These are phyloP conservation scores for Candida tetrigidarum DNA, from an alignment of 1,139 yeast genomes.

Conservation along the genomic window DNA sequence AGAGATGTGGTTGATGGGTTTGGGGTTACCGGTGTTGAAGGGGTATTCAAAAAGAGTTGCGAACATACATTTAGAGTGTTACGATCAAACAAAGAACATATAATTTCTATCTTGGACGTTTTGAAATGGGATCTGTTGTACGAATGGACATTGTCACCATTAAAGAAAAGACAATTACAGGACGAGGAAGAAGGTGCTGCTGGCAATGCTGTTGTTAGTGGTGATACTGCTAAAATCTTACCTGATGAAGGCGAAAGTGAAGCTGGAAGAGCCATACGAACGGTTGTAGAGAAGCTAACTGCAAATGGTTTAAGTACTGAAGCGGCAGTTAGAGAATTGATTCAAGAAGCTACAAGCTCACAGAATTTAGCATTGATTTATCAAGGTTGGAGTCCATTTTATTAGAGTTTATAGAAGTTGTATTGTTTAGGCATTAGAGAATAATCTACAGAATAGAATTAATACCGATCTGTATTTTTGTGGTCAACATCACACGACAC, in stretches of 20 bases:
- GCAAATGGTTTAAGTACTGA: conserved; percentile 77
- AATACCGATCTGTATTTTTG: background rate
- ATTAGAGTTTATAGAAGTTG: conserved; percentile 21
- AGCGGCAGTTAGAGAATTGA: conserved; percentile 80
- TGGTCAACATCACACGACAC: background rate
- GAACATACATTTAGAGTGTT: conserved; percentile 75
- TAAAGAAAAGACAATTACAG: conserved; percentile 61
- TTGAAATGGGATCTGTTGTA: conserved; percentile 92
- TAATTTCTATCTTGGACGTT: conserved; percentile 83
- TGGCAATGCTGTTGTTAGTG: conserved; percentile 16
- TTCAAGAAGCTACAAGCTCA: conserved; percentile 74
- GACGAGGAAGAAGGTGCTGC: conserved; percentile 36
- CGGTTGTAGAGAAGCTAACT: conserved; percentile 69
- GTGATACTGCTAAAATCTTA: conserved; percentile 14
- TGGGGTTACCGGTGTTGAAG: conserved; percentile 83
- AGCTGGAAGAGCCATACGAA: conserved; percentile 76
- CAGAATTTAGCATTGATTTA: conserved; percentile 75
- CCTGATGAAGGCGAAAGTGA: conserved; percentile 66
- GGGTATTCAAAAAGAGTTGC: conserved; percentile 72
- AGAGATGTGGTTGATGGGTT: conserved; percentile 92
- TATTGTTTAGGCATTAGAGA: background rate
- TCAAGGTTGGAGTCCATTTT: conserved; percentile 80
- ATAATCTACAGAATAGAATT: no score
- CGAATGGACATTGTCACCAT: conserved; percentile 84
- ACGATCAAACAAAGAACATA: conserved; percentile 66